These are phyloP conservation scores for Ophiognomonia clavigignenti-juglandacearum DNA, from an alignment of 2,329 filamentous ascomycete species.

Conservation along the genomic window DNA sequence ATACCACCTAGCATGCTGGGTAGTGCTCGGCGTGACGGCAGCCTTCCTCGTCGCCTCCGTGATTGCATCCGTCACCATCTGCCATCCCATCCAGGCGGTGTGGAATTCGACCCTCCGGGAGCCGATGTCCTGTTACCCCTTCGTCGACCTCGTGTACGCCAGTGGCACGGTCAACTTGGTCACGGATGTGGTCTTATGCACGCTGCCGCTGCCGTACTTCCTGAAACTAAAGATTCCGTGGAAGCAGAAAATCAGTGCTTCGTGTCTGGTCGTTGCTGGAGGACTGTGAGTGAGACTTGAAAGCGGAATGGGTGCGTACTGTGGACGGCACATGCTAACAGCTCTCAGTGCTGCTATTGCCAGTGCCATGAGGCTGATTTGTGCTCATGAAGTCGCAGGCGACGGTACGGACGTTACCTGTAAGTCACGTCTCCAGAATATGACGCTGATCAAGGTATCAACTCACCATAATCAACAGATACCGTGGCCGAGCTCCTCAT, in stretches of 20 bases:
- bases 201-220: constrained; percentile 8
- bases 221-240: constrained; percentile 1
- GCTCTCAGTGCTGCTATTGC: constrained; percentile 6
- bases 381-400: not conserved
- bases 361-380: not conserved
- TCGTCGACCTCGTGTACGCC: constrained; percentile 2
- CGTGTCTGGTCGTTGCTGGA: constrained; percentile 7
- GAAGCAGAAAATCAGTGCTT: constrained; percentile 9
- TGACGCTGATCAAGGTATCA: not conserved
- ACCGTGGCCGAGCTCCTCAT: constrained; percentile 10
- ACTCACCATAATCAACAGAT: too few relatives aligned
- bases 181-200: constrained; percentile 7
- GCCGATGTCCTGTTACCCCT: constrained; percentile 6
- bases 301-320: not conserved
- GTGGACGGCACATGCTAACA: not conserved
- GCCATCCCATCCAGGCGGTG: constrained; percentile 4
- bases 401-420: constrained; percentile 7
- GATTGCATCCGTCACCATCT: not conserved
- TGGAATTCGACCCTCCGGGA: constrained; percentile 6
- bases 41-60: constrained; percentile 2
- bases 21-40: constrained; percentile 1
- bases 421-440: not conserved
- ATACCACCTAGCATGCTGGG: constrained; percentile 3
- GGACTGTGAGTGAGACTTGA: constrained; percentile 9
- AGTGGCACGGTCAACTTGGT: constrained; percentile 1